A percentile compares a stretch with the other conserved stretches of the same genome.
Evolutionary conservation across 2,329 filamentous ascomycete genomes (phyloP).

Genomic region (Aspergillus latus): DNA sequence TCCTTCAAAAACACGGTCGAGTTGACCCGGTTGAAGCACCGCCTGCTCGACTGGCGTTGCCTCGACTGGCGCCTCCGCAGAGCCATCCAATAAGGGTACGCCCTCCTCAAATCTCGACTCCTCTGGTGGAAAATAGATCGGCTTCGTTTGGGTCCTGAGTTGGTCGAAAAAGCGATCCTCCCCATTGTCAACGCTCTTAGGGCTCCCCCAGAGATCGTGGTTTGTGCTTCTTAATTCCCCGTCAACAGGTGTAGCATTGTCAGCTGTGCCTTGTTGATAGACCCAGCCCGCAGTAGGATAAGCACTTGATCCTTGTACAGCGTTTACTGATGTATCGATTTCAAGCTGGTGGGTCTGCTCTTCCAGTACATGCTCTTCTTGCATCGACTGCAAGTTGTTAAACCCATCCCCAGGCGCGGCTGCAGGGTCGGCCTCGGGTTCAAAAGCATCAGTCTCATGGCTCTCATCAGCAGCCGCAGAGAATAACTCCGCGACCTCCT

Average conservation of each 20-base stretch:
- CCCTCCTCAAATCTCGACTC: slow-evolving; percentile 70
- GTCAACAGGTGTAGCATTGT: slow-evolving; percentile 10
- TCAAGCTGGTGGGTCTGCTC: neutral
- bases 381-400: neutral
- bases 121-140: slow-evolving; percentile 39
- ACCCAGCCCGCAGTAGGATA: slow-evolving; percentile 4
- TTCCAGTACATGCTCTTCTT: neutral
- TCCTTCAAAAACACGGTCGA: slow-evolving; percentile 39
- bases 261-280: slow-evolving; percentile 8
- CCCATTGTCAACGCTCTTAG: slow-evolving; percentile 44
- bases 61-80: slow-evolving; percentile 22
- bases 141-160: slow-evolving; percentile 43
- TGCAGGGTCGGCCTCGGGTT: neutral
- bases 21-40: slow-evolving; percentile 24
- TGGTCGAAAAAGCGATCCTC: slow-evolving; percentile 62
- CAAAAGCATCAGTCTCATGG: neutral
- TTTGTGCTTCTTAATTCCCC: slow-evolving; percentile 17
- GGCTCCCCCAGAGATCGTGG: slow-evolving; percentile 46
- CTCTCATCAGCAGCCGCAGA: neutral
- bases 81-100: slow-evolving; percentile 58
- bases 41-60: slow-evolving; percentile 23
- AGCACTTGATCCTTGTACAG: neutral
- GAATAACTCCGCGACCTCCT: slow-evolving; percentile 7
- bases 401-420: neutral
- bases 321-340: neutral